Base-by-base conservation (phyloP, 1,139 yeast genomes). In the Geotrichum bryndzae region DNA sequence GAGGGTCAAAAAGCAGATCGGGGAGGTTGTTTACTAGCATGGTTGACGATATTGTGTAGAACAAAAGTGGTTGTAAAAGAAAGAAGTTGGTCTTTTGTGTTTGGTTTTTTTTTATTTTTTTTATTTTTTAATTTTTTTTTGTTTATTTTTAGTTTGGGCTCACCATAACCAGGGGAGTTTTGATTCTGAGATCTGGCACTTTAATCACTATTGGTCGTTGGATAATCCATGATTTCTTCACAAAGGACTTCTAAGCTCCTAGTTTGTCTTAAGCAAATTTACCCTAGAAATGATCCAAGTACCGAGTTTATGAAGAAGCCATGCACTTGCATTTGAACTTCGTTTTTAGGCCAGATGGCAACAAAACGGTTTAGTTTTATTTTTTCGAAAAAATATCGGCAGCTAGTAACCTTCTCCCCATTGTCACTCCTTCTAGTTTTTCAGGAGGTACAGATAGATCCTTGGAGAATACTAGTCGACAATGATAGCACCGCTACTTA, bases 1-100 rank as follows among this genome's bases (percentile, higher is more conserved):
- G 53, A 5, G 70, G 65, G 63, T 68, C 66, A 63, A 74, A 74
- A 53, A 74, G 63, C 18, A 59, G 52, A 15, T 56, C 54, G 11
- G 59, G 52, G 50, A 53, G 48, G 25, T 51, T 54, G 54, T 59
- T 31, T 22, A 52, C 31, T 31, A 56, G 51, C 52, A 38, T 56
- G 52, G 56, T 60, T 53, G 29, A 38, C 2, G 56, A 27, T 2
- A 51, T n/a, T 4, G 22, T 45, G 51, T 13, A 23, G 23, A 22
- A 45, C 25, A 3, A 45, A 45, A 25, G 23, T 13, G 27, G 7
- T 23, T 2, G 29, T 15, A 25, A 13, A 22, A 48, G 48, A 6
- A 50, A 29, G 35, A n/a, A 31, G 11, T 13, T 50, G 29, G 25
- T n/a, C 18, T 25, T 23, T 50, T 13, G n/a, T n/a, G 15, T 23